These are phyloP conservation scores for Wallacemonas rigidus DNA, from an alignment of 208 protist species.

Conservation along the genomic window DNA sequence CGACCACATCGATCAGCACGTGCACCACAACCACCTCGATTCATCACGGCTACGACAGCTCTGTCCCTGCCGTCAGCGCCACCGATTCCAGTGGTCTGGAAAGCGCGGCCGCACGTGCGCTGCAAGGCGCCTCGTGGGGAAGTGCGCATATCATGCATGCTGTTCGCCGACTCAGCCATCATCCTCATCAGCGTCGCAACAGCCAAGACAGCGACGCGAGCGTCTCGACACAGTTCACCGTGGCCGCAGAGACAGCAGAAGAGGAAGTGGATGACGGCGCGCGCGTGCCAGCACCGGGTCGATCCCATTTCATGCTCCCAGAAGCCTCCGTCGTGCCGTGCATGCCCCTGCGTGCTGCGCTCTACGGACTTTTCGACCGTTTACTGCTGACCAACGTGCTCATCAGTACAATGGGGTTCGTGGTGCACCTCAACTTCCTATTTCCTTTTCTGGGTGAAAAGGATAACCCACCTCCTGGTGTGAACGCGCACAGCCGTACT, in stretches of 20 bases:
- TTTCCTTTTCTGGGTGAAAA: slow-evolving; percentile 20
- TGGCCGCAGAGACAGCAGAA: background rate
- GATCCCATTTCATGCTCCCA: slow-evolving; percentile 4
- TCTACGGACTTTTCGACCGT: slow-evolving; percentile 30
- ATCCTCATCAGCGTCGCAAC: background rate
- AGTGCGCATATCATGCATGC: slow-evolving; percentile 13
- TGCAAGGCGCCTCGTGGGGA: background rate
- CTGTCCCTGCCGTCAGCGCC: background rate
- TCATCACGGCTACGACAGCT: background rate
- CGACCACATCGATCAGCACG: background rate
- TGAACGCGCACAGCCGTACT: slow-evolving; percentile 1
- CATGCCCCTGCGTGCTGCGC: slow-evolving; percentile 31
- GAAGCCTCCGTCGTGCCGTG: slow-evolving; percentile 27
- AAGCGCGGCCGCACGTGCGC: background rate
- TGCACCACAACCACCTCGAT: background rate
- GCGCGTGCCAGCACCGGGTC: background rate
- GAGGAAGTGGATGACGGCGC: background rate
- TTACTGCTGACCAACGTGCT: slow-evolving; percentile 27
- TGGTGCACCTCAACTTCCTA: slow-evolving; percentile 35
- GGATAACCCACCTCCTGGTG: background rate
- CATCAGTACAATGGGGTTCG: slow-evolving; percentile 29
- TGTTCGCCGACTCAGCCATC: slow-evolving; percentile 1
- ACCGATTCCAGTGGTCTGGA: background rate
- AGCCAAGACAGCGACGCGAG: slow-evolving; percentile 17
- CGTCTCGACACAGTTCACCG: background rate